A percentile compares a stretch with the other conserved stretches of the same genome.
Conservation (phyloP, 768 basidiomycete species). For the Tricholoma matsutake region DNA sequence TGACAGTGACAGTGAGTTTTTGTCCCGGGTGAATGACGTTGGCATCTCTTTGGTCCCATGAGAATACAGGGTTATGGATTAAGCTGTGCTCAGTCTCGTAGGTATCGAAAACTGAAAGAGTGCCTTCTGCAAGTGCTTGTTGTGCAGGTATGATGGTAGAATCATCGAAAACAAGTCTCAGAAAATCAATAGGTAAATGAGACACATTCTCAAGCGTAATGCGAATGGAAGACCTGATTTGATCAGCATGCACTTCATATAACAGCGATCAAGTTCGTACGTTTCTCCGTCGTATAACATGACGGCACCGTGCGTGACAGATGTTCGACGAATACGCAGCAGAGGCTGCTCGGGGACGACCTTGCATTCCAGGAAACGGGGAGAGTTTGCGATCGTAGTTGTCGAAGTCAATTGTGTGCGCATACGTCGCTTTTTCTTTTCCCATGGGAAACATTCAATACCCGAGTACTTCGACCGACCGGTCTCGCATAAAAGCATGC, state of each 20-base stretch:
- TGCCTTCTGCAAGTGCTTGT: constrained; percentile 74
- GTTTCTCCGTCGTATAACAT: constrained; percentile 96
- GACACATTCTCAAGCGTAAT: constrained; percentile 92
- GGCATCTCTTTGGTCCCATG: constrained; percentile 58
- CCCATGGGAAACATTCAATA: constrained; percentile 67
- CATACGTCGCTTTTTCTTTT: constrained; percentile 42
- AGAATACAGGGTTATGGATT: constrained; percentile 74
- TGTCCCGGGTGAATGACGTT: constrained; percentile 65
- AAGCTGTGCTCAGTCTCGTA: constrained; percentile 90
- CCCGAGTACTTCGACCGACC: constrained; percentile 74
- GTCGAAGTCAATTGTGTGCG: constrained; percentile 21
- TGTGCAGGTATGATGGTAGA: constrained; percentile 79
- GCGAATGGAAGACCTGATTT: constrained; percentile 70
- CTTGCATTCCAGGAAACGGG: constrained; percentile 69
- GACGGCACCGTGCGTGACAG: constrained; percentile 89
- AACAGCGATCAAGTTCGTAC: constrained; percentile 40
- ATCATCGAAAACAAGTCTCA: constrained; percentile 87
- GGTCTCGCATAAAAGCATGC: constrained; percentile 59
- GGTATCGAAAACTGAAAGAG: constrained; percentile 76
- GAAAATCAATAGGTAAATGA: constrained; percentile 74
- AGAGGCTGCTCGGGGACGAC: constrained; percentile 88
- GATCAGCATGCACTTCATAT: not conserved
- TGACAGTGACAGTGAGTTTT: constrained; percentile 62
- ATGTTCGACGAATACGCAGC: constrained; percentile 80
- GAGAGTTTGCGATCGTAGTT: constrained; percentile 21